Percentiles rank a stretch among this genome's conserved stretches.
Evolutionary conservation across 106 monocot genomes (phyloP).

Genomic region (Iris macrosiphon): DNA sequence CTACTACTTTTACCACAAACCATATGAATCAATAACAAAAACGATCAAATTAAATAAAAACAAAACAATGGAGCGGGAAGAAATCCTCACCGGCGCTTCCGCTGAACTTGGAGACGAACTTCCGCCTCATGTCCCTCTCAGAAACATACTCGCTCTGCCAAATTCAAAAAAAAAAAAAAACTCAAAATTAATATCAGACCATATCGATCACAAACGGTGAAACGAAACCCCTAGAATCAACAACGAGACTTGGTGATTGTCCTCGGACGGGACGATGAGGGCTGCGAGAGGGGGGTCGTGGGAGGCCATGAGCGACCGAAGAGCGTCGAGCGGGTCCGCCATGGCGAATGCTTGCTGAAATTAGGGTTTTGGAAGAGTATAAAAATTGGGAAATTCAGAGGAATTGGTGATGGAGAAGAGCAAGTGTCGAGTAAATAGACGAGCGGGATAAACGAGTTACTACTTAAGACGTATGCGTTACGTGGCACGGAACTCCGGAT

Average conservation of each 20-base stretch:
- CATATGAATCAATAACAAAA: too few species aligned
- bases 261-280: conserved; percentile 90
- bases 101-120: conserved; percentile 81
- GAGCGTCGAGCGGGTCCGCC: conserved; percentile 59
- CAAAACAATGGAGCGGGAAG: too few species aligned
- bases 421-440: too few species aligned
- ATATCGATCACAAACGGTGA: neutral
- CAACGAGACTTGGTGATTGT: conserved; percentile 76
- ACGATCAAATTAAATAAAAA: too few species aligned
- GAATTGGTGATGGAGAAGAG: too few species aligned
- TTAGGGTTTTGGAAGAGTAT: too few species aligned
- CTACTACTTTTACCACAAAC: too few species aligned
- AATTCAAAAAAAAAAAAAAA: neutral
- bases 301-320: conserved; percentile 73
- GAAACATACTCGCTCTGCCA: conserved; percentile 97
- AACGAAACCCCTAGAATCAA: neutral
- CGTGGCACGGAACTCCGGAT: too few species aligned
- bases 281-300: conserved; percentile 84
- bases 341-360: too few species aligned
- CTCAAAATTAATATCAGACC: neutral
- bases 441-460: too few species aligned
- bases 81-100: conserved; percentile 79
- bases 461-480: too few species aligned
- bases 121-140: conserved; percentile 74
- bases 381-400: too few species aligned